Evolutionary conservation across 305 asterid genomes (phyloP), one percentile per base, ranked within the genome.

Genomic region (Solanum hybrid): DNA sequence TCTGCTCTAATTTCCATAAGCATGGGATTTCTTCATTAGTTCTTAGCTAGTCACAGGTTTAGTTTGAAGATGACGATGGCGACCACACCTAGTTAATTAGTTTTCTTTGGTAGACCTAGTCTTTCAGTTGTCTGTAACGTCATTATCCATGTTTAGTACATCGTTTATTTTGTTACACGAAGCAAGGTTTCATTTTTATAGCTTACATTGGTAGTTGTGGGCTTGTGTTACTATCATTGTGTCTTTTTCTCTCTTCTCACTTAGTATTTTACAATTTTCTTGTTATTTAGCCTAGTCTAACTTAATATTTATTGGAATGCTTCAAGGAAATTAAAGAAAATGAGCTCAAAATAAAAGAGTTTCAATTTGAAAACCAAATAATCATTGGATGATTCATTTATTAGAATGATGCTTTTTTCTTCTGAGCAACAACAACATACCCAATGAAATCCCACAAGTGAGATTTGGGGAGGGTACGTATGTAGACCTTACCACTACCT

Each of bases 191-290:
- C 86, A 15, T 4, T 42, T 40, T 81, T 26, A 42, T 38, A 27
- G 36, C 14, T 80, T 38, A 38, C 66, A 14, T 24, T 38, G 34
- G 66, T 80, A 24, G 95, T 93, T 88, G 88, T 77, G 45, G 40
- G 37, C 11, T 73, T 31, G 79, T 29, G 81, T 76, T 17, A 32
- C 14, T 76, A 76, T 76, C 81, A 36, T 32, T 76, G 40, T 35
- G 7, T 34, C 40, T 31, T 2, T 32, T 31, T 31, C 27, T 76
- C 14, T 77, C 82, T 34, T 15, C 45, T 77, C 45, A 34, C 5
- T 17, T 31, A 31, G 38, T 75, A 32, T 32, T 60, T 17, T 32
- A 17, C 40, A 32, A 32, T 76, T 32, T 32, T 76, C 26, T 32
- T 78, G 19, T 78, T 35, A 78, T 77, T 77, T 77, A 10, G 17